These are phyloP conservation scores for Tetrapisispora fleetii DNA, from an alignment of 805 yeast genomes.

Conservation along the genomic window DNA sequence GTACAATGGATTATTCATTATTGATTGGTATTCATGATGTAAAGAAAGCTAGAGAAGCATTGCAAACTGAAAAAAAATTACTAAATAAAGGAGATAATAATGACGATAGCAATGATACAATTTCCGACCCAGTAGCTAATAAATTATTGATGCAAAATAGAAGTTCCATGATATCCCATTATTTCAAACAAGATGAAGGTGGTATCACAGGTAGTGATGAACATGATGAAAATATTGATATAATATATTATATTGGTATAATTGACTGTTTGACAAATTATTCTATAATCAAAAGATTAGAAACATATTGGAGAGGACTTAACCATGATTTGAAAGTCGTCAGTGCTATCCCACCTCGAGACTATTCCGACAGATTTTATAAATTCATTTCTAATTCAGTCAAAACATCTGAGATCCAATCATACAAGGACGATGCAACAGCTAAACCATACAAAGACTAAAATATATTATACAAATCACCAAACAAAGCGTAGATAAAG, in stretches of 20 bases:
- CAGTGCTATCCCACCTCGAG: conserved; percentile 83
- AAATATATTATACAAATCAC: neutral
- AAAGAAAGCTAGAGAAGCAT: conserved; percentile 38
- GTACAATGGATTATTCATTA: conserved; percentile 93
- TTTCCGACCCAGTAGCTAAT: neutral
- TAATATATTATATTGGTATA: conserved; percentile 82
- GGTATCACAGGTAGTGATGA: conserved; percentile 67
- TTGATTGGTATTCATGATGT: conserved; percentile 81
- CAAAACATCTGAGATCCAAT: conserved; percentile 17
- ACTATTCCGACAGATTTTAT: conserved; percentile 81
- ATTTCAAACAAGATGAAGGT: conserved; percentile 72
- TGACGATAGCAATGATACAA: conserved; percentile 2
- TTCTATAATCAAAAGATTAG: conserved; percentile 62
- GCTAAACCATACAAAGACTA: conserved; percentile 13
- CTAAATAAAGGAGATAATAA: conserved; percentile 15
- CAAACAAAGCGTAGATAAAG: neutral
- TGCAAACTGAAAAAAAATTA: neutral
- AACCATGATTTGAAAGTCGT: conserved; percentile 59
- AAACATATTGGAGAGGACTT: conserved; percentile 75
- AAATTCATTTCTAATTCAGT: conserved; percentile 47
- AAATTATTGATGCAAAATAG: neutral
- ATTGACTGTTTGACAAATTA: conserved; percentile 88
- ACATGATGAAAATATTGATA: conserved; percentile 41
- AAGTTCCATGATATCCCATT: conserved; percentile 20
- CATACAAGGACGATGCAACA: conserved; percentile 20